Evolutionary conservation across 2,329 filamentous ascomycete genomes (phyloP), one percentile per base, ranked within the genome.

Genomic region (Diaporthe helianthi): DNA sequence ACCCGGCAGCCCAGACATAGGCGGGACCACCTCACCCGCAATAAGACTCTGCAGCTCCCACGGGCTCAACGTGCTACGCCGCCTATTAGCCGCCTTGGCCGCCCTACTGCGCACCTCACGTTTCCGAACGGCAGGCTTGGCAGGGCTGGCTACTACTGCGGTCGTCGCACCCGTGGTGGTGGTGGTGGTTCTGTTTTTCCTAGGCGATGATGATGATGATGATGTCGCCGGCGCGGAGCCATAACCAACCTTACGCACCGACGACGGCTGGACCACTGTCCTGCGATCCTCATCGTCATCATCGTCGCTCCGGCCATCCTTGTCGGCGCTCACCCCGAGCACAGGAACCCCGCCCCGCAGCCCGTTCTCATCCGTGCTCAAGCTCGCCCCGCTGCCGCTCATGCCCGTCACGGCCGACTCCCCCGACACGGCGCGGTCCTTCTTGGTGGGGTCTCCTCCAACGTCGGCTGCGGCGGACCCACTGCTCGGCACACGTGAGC

Each of bases 31-130:
- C 26, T 73, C 72, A 7, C 84, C 84, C 3, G 80, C 73, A 65
- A 90, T 90, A 76, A 92, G 77, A 53, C 85, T 88, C 79, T 92
- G 87, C 76, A 94, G 79, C 79, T 95, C 92, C 83, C 90, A 91
- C 3, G 91, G 89, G 74, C 87, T 93, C 38, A 95, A 81, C 24
- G 92, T 94, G 75, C 91, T 93, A 77, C 92, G 86, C 76, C 92
- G 84, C 76, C 91, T 83, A 70, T 86, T 90, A 3, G 88, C 83
- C 10, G 78, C 82, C 81, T 82, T 90, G 78, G 77, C 89, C 75
- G 78, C 83, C 76, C 81, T 85, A 77, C 79, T 82, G 26, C 69
- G 69, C 17, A 64, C 67, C 75, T 83, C 87, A 51, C 85, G 81
- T 76, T 86, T 87, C 83, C 58, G 8, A 0, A 29, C 26, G n/a